Conservation (phyloP, 2,329 filamentous ascomycete genomes). For the Colletotrichum liaoningense region DNA sequence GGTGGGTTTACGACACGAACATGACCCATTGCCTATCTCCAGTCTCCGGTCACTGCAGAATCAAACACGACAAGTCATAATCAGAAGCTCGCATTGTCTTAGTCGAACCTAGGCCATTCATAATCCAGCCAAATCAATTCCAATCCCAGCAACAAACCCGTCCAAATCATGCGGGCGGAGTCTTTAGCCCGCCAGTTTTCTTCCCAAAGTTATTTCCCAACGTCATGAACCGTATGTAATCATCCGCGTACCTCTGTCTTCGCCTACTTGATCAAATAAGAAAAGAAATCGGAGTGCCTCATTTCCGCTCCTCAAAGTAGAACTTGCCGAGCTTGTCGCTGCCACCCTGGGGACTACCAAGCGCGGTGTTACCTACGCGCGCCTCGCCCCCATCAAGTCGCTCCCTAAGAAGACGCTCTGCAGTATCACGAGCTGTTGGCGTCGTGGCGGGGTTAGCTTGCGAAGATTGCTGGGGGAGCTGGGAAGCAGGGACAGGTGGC, state of each 20-base stretch:
- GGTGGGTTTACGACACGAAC: too few relatives aligned
- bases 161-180: slow-evolving; percentile 19
- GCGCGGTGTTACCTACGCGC: slow-evolving; percentile 47
- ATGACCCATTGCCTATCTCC: too few relatives aligned
- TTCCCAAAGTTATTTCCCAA: neutral
- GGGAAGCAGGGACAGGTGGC: slow-evolving; percentile 61
- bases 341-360: slow-evolving; percentile 57
- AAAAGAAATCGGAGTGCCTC: too few relatives aligned
- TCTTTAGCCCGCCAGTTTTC: neutral
- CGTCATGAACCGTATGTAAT: neutral
- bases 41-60: too few relatives aligned
- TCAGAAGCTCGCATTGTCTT: slow-evolving; percentile 23
- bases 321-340: slow-evolving; percentile 66
- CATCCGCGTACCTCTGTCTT: neutral
- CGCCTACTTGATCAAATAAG: neutral
- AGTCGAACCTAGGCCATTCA: slow-evolving; percentile 14
- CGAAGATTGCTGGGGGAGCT: slow-evolving; percentile 43
- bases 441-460: slow-evolving; percentile 38
- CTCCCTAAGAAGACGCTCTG: slow-evolving; percentile 74
- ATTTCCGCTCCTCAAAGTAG: slow-evolving; percentile 67
- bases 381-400: slow-evolving; percentile 64
- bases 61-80: neutral
- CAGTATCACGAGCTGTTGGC: slow-evolving; percentile 60
- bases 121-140: slow-evolving; percentile 14
- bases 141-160: neutral